These are phyloP conservation scores for Penicillium maclennaniae DNA, from an alignment of 495 filamentous ascomycete species.

Conservation along the genomic window DNA sequence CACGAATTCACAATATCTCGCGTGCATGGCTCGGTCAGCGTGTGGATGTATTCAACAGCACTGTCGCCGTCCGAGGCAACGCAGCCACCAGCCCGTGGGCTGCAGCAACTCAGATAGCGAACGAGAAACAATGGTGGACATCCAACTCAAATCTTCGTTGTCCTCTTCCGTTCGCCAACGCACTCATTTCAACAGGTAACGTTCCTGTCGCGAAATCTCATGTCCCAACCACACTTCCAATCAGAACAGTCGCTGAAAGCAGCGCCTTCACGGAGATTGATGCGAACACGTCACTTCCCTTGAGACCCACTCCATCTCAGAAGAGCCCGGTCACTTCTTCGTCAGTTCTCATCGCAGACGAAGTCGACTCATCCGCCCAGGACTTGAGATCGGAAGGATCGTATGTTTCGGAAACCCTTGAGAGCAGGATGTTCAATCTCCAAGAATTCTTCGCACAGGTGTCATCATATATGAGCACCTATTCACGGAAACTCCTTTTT, in stretches of 20 bases:
- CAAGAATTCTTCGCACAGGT: conserved; percentile 11
- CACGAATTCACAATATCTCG: conserved; percentile 1
- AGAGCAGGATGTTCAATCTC: conserved; percentile 2
- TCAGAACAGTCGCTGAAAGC: background rate
- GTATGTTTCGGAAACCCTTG: background rate
- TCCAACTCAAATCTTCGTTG: background rate
- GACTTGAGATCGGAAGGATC: background rate
- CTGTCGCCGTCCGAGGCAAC: background rate
- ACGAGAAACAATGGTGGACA: background rate
- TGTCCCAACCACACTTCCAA: background rate
- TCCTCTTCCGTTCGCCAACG: background rate
- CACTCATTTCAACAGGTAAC: no score
- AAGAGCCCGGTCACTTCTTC: background rate
- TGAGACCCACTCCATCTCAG: background rate
- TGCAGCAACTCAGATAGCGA: background rate
- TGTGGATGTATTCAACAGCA: conserved; percentile 2
- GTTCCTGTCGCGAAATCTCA: no score
- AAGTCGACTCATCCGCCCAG: background rate
- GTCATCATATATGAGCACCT: conserved; percentile 9
- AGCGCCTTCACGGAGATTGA: background rate
- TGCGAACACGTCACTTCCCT: background rate
- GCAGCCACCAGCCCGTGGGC: background rate
- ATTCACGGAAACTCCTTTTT: conserved; percentile 18
- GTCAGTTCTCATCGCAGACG: background rate
- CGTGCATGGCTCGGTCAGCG: background rate